A percentile compares a stretch with the other conserved stretches of the same genome.
Evolutionary conservation across 371 early-diverging fungal genomes (phyloP).

Genomic region (Rhizopus stolonifer): DNA sequence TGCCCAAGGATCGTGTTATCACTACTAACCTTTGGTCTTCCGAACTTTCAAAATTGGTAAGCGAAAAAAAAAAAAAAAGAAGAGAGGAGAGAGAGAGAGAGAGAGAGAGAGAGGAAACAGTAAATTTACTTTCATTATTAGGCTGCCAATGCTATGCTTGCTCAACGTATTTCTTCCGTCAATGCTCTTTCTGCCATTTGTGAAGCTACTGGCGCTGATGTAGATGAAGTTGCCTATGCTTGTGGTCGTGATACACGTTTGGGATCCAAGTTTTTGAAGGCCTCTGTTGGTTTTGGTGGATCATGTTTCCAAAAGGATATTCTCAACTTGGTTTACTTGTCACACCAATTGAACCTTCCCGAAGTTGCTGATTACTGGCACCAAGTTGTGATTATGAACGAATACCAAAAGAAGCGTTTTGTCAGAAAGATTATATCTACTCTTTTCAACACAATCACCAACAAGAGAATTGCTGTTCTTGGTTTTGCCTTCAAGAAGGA

Average conservation of each 20-base stretch:
- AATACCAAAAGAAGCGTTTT: constrained; percentile 91
- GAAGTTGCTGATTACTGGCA: constrained; percentile 96
- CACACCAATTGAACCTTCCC: constrained; percentile 78
- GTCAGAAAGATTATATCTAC: constrained; percentile 66
- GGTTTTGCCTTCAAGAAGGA: constrained; percentile 97
- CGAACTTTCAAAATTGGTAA: constrained; percentile 87
- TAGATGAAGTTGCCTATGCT: constrained; percentile 93
- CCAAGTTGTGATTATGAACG: constrained; percentile 90
- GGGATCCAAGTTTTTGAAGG: constrained; percentile 90
- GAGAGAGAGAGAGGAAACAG: neutral
- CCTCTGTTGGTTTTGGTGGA: constrained; percentile 94
- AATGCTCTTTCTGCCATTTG: constrained; percentile 92
- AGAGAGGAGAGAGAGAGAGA: constrained; percentile 46
- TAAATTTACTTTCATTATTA: constrained; percentile 23
- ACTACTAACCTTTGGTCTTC: constrained; percentile 94
- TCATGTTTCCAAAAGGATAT: constrained; percentile 97
- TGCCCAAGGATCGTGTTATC: constrained; percentile 83
- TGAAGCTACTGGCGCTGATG: constrained; percentile 94
- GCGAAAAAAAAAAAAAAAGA: constrained; percentile 15
- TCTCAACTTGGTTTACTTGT: constrained; percentile 87
- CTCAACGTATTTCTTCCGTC: constrained; percentile 94
- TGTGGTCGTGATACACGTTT: constrained; percentile 88
- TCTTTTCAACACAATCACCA: constrained; percentile 83
- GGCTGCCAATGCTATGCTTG: constrained; percentile 95
- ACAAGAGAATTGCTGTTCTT: constrained; percentile 81